Evolutionary conservation across 495 filamentous ascomycete species (phyloP), one percentile per base, ranked within the genome.

Genomic region (Venustampulla echinocandica): DNA sequence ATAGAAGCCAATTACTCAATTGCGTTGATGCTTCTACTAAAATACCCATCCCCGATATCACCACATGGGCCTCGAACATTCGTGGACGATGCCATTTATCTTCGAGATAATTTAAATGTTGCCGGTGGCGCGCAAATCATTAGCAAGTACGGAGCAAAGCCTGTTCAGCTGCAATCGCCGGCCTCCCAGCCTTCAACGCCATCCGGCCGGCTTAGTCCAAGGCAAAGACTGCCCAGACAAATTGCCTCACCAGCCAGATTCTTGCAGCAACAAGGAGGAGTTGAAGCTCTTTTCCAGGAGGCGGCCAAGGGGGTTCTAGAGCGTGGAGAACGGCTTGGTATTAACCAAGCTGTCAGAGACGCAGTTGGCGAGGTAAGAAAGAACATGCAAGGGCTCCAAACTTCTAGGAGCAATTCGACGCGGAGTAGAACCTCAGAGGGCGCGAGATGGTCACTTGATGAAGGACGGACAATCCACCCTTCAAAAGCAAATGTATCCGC

Each of bases 261-360:
- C 34, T 60, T 80, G 42, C 65, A 85, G 58, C 68, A 79, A 53
- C 66, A 80, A 57, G 71, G 75, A 47, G 70, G 75, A 3, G 69
- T 96, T 13, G 90, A 97, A 61, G 67, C 75, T 0, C 60, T 98
- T 1, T 70, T 98, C 25, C 85, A 90, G 55, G 87, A 88, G 30
- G 88, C 92, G 10, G 89, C 90, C 3, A 82, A 83, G 55, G 81
- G 81, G 30, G 80, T 97, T 13, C 78, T 94, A 44, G 80, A 85
- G 38, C 78, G 82, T 7, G 81, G 90, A 32, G 90, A 95, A 58
- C 77, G 81, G 46, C 86, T 90, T 63, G 88, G 90, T 2, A 82
- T 97, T 23, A 88, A 88, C 51, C 87, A 89, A 63, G 88, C 87
- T 10, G 83, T 98, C 10, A 80, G 90, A 15, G 89, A 90, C 49